Evolutionary conservation across 2,329 filamentous ascomycete genomes (phyloP).

Genomic region (Neocatenulostroma microsporum): DNA sequence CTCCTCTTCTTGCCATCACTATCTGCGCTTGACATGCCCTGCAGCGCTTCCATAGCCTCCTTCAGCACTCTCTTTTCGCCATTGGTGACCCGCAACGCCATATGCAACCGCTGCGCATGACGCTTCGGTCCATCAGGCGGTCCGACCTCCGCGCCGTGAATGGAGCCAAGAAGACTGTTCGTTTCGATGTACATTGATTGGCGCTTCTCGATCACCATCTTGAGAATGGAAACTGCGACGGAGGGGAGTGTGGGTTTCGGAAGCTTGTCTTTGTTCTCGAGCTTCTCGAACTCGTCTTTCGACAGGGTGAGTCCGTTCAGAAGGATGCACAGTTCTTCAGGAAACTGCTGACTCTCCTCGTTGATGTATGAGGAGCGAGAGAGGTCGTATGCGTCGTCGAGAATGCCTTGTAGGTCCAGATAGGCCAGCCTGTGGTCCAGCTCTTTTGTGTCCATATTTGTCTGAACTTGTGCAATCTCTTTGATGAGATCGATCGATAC

Average conservation of each 20-base stretch:
- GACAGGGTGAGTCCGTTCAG: slow-evolving; percentile 39
- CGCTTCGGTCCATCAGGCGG: not conserved
- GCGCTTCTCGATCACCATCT: slow-evolving; percentile 32
- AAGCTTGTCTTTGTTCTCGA: slow-evolving; percentile 36
- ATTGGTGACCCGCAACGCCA: slow-evolving; percentile 60
- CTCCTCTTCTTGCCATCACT: slow-evolving; percentile 1
- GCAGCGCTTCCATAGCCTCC: slow-evolving; percentile 37
- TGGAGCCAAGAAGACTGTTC: no score
- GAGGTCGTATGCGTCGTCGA: slow-evolving; percentile 67
- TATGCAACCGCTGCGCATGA: slow-evolving; percentile 27
- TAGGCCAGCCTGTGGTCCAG: slow-evolving; percentile 38
- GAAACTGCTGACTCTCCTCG: slow-evolving; percentile 30
- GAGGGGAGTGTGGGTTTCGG: slow-evolving; percentile 31
- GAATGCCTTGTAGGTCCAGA: slow-evolving; percentile 54
- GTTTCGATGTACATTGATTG: slow-evolving; percentile 39
- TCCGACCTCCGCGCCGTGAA: no score
- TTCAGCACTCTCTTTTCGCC: slow-evolving; percentile 64
- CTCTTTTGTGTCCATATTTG: slow-evolving; percentile 12
- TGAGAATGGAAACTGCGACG: slow-evolving; percentile 35
- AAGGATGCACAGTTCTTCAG: slow-evolving; percentile 37
- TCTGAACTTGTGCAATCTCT: slow-evolving; percentile 31
- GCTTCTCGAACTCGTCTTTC: slow-evolving; percentile 33
- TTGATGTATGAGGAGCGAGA: slow-evolving; percentile 22
- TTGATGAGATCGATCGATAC: slow-evolving; percentile 56
- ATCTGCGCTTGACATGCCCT: not conserved